Base-by-base conservation (phyloP, 1,139 yeast genomes). In the Suhomyces taliae region DNA sequence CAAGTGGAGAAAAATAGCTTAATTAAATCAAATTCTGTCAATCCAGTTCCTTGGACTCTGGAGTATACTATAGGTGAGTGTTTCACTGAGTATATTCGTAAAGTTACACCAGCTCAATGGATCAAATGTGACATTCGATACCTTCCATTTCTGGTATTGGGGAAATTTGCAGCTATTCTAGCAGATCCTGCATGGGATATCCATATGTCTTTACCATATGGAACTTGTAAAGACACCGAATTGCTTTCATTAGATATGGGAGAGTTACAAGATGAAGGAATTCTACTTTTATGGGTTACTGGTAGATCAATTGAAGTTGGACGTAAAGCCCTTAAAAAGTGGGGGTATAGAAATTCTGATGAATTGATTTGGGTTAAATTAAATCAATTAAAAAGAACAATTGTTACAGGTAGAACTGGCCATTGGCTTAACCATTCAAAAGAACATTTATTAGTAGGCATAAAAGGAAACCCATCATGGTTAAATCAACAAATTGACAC, bases 381-480 rank as follows among this genome's bases (percentile, higher is more conserved):
- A 9, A 91, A 91, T 63, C 97, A 91, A 62, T 69, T 91, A 50
- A 82, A 85, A 32, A 71, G 96, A 52, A 91, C 97, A 0, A 90
- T 91, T 43, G 93, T 95, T 50, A 91, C 98, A 0, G 98, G 98
- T 0, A 72, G 97, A 52, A 91, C 98, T 0, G 98, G 98, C 0
- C 98, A 91, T 64, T 91, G 98, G 98, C 72, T 91, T 43, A 91
- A 91, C 61, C 98, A 91, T 65, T 88, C 97, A 0, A 91, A 91
- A 58, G 98, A 91, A 65, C 97, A 91, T 62, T 72, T 90, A 40
- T 67, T 91, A 10, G 88, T 91, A 27, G 98, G 96, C 0, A 61
- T 86, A 31, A 90, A 90, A 60, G 97, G 97, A 0, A 64, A 78
- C 39, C 93, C 95, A 0, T 57, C 64, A n/a, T 89, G 96, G 96